These are phyloP conservation scores for Dillenia turbinata DNA, from an alignment of 164 flowering plant species.

Conservation along the genomic window DNA sequence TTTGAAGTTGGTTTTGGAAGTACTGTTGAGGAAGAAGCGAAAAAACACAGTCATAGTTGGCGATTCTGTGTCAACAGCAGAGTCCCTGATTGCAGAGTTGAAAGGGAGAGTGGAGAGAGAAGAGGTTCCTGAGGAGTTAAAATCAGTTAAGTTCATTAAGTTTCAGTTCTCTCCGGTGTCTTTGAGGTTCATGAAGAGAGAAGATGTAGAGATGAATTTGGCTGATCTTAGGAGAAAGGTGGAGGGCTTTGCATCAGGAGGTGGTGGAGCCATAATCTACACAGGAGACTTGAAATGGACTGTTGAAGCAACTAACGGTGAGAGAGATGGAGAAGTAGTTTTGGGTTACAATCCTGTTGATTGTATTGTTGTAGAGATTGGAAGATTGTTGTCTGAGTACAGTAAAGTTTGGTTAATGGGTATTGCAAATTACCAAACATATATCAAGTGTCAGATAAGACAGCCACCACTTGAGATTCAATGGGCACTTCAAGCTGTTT, in stretches of 20 bases:
- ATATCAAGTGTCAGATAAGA: slow-evolving; percentile 65
- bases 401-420: slow-evolving; percentile 68
- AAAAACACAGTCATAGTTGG: slow-evolving; percentile 70
- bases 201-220: slow-evolving; percentile 58
- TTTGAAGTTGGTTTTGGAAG: slow-evolving; percentile 56
- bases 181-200: slow-evolving; percentile 65
- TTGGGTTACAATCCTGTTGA: slow-evolving; percentile 46
- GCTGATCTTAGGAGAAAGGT: slow-evolving; percentile 55
- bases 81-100: slow-evolving; percentile 52
- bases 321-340: slow-evolving; percentile 10
- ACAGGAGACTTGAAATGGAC: slow-evolving; percentile 79
- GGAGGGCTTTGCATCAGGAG: slow-evolving; percentile 34
- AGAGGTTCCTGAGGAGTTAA: slow-evolving; percentile 66
- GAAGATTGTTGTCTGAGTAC: slow-evolving; percentile 43
- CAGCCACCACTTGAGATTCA: slow-evolving; percentile 68
- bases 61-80: slow-evolving; percentile 39
- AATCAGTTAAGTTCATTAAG: slow-evolving; percentile 44
- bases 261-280: slow-evolving; percentile 56
- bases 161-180: slow-evolving; percentile 52
- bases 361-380: slow-evolving; percentile 56
- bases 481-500: slow-evolving; percentile 81
- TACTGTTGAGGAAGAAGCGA: slow-evolving; percentile 47
- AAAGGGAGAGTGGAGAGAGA: slow-evolving; percentile 58
- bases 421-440: slow-evolving; percentile 66
- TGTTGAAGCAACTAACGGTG: slow-evolving; percentile 24